Percentiles rank a stretch among this genome's conserved stretches.
Conservation (phyloP, 352 stramenopile species). For the Globisporangium iwayamae region DNA sequence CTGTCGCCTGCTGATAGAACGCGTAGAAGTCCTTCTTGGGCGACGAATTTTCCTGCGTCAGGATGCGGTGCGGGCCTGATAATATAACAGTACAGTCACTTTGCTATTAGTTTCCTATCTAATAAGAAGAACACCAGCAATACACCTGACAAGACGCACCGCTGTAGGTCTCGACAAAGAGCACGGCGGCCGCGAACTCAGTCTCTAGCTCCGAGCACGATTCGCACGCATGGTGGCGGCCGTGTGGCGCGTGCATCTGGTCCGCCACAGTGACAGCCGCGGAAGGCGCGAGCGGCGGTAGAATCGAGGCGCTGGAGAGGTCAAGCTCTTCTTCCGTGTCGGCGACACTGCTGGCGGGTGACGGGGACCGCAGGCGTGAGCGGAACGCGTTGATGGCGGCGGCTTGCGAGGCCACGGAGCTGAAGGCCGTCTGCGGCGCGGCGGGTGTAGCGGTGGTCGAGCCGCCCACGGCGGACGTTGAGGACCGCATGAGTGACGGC, state of each 20-base stretch:
- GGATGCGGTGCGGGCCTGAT: conserved; percentile 62
- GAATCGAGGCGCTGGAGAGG: conserved; percentile 23
- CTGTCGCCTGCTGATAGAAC: conserved; percentile 71
- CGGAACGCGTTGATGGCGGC: conserved; percentile 37
- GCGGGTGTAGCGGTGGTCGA: conserved; percentile 15
- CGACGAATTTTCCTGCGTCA: conserved; percentile 68
- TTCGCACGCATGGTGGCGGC: conserved; percentile 28
- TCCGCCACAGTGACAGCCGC: conserved; percentile 5
- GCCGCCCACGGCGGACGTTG: conserved; percentile 13
- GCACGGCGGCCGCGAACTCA: conserved; percentile 67
- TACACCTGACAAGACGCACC: conserved; percentile 14
- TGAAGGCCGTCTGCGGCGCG: conserved; percentile 15
- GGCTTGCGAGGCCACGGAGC: conserved; percentile 41
- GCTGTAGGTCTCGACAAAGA: conserved; percentile 82
- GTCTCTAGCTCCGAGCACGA: conserved; percentile 58
- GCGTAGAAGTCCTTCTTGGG: conserved; percentile 80
- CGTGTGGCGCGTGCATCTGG: conserved; percentile 18
- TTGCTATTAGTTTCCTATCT: not conserved
- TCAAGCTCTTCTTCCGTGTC: conserved; percentile 42
- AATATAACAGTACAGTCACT: not conserved
- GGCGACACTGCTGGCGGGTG: conserved; percentile 22
- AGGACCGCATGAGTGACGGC: conserved; percentile 35
- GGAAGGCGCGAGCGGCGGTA: conserved; percentile 29
- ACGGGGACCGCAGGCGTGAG: conserved; percentile 37
- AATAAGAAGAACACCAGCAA: not conserved